Evolutionary conservation across 2,329 filamentous ascomycete genomes (phyloP).

Genomic region (Aureobasidium sp.): DNA sequence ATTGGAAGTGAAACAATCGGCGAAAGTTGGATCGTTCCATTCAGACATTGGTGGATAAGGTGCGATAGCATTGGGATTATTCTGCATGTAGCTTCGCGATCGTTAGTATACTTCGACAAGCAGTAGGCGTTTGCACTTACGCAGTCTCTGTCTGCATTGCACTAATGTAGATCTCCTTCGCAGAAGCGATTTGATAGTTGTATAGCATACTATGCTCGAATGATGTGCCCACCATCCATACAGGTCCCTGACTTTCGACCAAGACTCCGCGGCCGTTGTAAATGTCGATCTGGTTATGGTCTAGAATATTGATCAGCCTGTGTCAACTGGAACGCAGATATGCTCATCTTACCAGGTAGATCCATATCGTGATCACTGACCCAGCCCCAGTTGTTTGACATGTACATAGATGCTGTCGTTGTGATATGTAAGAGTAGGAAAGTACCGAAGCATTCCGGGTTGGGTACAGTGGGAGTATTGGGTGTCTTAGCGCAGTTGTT

Average conservation of each 20-base stretch:
- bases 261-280: conserved; percentile 79
- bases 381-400: conserved; percentile 93
- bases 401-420: conserved; percentile 56
- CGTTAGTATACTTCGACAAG: neutral
- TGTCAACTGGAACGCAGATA: neutral
- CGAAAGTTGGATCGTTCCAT: conserved; percentile 65
- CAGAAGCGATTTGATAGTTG: conserved; percentile 79
- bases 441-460: conserved; percentile 62
- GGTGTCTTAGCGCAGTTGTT: conserved; percentile 72
- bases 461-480: conserved; percentile 42
- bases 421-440: conserved; percentile 52
- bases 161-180: conserved; percentile 72
- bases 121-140: conserved; percentile 37
- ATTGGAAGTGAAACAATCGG: conserved; percentile 42
- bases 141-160: conserved; percentile 86
- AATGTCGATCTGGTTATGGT: conserved; percentile 69
- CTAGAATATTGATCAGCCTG: conserved; percentile 24
- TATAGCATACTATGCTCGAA: conserved; percentile 56
- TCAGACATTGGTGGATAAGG: conserved; percentile 55
- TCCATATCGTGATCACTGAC: conserved; percentile 88
- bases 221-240: conserved; percentile 59
- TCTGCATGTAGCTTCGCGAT: conserved; percentile 56
- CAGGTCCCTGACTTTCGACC: conserved; percentile 51
- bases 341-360: conserved; percentile 38
- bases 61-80: conserved; percentile 65